phyloP scores from a whole-genome alignment of 306 rosid genomes.

The Erythrophleum fordii region DNA sequence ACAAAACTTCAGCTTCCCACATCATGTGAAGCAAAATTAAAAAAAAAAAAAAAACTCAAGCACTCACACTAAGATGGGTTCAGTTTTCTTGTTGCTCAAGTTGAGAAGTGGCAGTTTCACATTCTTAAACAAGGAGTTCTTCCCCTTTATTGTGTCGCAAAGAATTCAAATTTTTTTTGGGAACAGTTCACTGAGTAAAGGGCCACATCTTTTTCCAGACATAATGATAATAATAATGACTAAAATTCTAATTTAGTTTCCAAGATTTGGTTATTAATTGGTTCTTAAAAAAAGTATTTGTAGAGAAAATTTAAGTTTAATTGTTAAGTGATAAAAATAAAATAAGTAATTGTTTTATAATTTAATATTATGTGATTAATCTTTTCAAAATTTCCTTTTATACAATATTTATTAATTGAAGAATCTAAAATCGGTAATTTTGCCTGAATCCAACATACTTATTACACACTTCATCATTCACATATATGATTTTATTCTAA shows the following conservation, averaged over 20 bases:
- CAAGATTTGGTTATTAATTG: not conserved
- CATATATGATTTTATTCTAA: not conserved
- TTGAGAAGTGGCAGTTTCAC: no score
- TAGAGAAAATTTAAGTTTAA: not conserved
- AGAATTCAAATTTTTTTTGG: no score
- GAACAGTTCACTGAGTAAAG: not conserved
- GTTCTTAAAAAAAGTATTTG: no score
- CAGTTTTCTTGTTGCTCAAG: no score
- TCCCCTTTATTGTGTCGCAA: no score
- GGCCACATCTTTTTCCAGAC: not conserved
- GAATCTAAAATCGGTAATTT: not conserved
- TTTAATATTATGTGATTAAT: not conserved
- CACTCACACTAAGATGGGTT: not conserved
- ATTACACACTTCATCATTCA: no score
- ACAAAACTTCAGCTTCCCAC: not conserved
- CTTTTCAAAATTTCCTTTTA: not conserved
- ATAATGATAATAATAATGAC: not conserved
- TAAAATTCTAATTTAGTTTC: not conserved
- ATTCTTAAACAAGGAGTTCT: no score
- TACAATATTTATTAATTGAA: not conserved
- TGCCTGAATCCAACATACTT: no score
- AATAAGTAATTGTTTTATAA: not conserved
- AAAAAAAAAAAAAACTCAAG: not conserved
- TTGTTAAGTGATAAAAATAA: no score
- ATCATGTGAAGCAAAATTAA: constrained; percentile 31